Conservation (phyloP, 352 stramenopile species). For the Aphanomyces cochlioides region DNA sequence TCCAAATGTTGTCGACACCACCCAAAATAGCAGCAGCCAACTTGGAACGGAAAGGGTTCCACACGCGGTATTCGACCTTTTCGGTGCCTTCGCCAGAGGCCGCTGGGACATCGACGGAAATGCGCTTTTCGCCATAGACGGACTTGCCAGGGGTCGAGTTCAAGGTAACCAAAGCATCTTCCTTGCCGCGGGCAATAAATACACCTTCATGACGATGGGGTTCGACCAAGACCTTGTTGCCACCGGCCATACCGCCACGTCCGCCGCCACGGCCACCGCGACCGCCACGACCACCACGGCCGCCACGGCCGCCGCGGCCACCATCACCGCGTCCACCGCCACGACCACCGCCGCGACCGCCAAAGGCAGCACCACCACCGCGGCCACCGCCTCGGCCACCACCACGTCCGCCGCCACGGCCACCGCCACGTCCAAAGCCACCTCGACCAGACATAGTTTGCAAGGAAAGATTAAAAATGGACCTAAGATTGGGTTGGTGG, state of each 20-base stretch:
- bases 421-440: slow-evolving; percentile 47
- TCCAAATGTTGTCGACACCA: slow-evolving; percentile 98
- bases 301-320: slow-evolving; percentile 42
- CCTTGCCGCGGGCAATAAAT: slow-evolving; percentile 98
- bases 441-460: slow-evolving; percentile 52
- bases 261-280: slow-evolving; percentile 62
- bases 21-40: slow-evolving; percentile 98
- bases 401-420: slow-evolving; percentile 40
- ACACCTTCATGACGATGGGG: slow-evolving; percentile 97
- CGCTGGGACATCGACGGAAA: slow-evolving; percentile 95
- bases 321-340: slow-evolving; percentile 44
- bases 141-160: slow-evolving; percentile 98
- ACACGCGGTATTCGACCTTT: slow-evolving; percentile 99
- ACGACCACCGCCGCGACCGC: slow-evolving; percentile 46
- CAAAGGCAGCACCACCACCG: slow-evolving; percentile 34
- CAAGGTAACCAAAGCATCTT: slow-evolving; percentile 98
- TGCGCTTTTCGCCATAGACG: slow-evolving; percentile 99
- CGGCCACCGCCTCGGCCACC: slow-evolving; percentile 47
- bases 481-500: slow-evolving; percentile 23
- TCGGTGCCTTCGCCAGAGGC: slow-evolving; percentile 85
- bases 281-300: slow-evolving; percentile 45
- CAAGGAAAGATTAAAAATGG: slow-evolving; percentile 17
- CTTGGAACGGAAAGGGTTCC: slow-evolving; percentile 99
- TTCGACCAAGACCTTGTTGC: slow-evolving; percentile 96
- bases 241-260: slow-evolving; percentile 91